Base-by-base conservation (phyloP, 2,329 filamentous ascomycete species). In the Bipolaris bicolor region DNA sequence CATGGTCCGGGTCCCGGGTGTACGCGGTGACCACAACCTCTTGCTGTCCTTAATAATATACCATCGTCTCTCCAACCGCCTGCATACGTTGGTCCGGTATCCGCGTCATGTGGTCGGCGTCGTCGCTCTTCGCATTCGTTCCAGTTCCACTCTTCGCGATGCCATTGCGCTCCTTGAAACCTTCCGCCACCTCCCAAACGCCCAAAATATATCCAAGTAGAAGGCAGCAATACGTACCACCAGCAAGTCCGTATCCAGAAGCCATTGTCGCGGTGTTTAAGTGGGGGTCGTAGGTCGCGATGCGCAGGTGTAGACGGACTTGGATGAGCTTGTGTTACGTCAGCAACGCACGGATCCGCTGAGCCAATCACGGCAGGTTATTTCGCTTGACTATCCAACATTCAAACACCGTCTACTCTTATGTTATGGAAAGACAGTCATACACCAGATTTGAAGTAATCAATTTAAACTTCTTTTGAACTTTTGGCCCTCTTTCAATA, bases 231-330 rank as follows among this genome's bases (percentile, higher is more conserved):
- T 59, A 82, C 87, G 70, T 81, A 92, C 90, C 90, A 80, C 90
- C 90, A 77, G 86, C 84, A 78, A 96, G 83, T 78, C 90, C 90
- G 78, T 88, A 94, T 80, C 90, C 90, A 73, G 90, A 93, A 79
- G 90, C 84, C 90, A 94, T 94, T 74, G 70, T 80, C 58, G 71
- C 58, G 63, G 66, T 72, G 69, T 68, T 57, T 49, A 59, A 67
- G 68, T 69, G 67, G 64, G 68, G 65, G 67, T 65, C 58, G 46
- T 57, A 40, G 45, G 16, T 51, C 45, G 51, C 49, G 54, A 44
- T 49, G 36, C 18, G 34, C 29, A 44, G 52, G 33, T 53, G 46
- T 55, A 31, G 31, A 41, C 49, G 41, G 40, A 45, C 57, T 58
- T 59, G 61, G 61, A 39, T 26, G 41, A 57, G 49, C 53, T 61